A percentile compares a stretch with the other conserved stretches of the same genome.
These are phyloP conservation scores for Novymonas esmeraldas DNA, from an alignment of 208 protist species.

Conservation along the genomic window DNA sequence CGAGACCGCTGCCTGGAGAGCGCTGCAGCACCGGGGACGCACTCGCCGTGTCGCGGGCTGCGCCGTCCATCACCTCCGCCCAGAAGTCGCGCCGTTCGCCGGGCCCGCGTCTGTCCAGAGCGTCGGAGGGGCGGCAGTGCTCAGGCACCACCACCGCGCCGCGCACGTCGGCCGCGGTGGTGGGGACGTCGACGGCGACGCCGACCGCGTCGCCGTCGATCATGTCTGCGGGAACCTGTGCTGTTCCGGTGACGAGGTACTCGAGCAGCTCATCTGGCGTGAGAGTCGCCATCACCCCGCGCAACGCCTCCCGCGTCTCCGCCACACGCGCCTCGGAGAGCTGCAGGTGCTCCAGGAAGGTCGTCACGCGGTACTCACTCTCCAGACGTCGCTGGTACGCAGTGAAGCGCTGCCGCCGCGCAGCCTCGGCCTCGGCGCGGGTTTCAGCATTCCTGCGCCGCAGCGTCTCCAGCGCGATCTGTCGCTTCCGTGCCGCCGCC, in stretches of 20 bases:
- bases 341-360: slow-evolving; percentile 66
- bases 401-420: slow-evolving; percentile 31
- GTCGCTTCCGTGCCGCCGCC: slow-evolving; percentile 28
- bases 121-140: no score
- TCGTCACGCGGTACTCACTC: slow-evolving; percentile 44
- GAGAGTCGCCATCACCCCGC: slow-evolving; percentile 39
- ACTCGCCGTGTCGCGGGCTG: not conserved
- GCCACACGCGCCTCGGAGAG: slow-evolving; percentile 55
- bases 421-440: slow-evolving; percentile 21
- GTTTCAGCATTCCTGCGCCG: slow-evolving; percentile 23
- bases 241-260: slow-evolving; percentile 72
- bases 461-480: slow-evolving; percentile 34
- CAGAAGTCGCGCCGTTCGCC: slow-evolving; percentile 39
- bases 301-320: slow-evolving; percentile 38
- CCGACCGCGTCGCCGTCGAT: slow-evolving; percentile 15
- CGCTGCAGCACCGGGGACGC: no score
- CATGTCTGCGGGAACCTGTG: slow-evolving; percentile 71
- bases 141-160: no score
- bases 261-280: slow-evolving; percentile 79
- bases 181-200: not conserved
- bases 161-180: no score
- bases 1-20: no score
- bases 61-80: slow-evolving; percentile 42
- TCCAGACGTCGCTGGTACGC: slow-evolving; percentile 39
- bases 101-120: no score